These are phyloP conservation scores for Colletotrichum lentis DNA, from an alignment of 2,329 filamentous ascomycete genomes.

Conservation along the genomic window DNA sequence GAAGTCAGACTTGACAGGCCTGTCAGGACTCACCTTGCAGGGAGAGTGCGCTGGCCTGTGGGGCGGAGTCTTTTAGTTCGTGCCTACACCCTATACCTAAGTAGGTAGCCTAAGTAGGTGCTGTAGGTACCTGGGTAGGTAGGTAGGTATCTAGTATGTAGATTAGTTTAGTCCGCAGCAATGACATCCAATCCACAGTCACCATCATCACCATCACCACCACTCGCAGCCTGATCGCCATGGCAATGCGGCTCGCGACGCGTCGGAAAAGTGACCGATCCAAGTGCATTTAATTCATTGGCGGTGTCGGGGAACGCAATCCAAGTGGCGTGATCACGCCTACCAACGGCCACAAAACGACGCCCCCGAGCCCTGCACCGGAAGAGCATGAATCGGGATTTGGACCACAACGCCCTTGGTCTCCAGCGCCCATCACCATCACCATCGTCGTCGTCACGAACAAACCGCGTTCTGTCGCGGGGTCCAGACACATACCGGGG, in stretches of 20 bases:
- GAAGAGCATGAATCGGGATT: conserved; percentile 18
- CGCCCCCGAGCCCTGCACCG: conserved; percentile 9
- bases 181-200: not conserved
- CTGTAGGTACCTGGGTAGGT: too few relatives aligned
- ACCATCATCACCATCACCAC: not conserved
- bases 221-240: conserved; percentile 20
- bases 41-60: conserved; percentile 1
- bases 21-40: conserved; percentile 4
- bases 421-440: not conserved
- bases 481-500: conserved; percentile 19
- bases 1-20: conserved; percentile 10
- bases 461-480: conserved; percentile 20
- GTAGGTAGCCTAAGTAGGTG: too few relatives aligned
- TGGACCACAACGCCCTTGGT: conserved; percentile 10
- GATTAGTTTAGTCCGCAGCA: conserved; percentile 18
- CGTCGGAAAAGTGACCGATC: conserved; percentile 30
- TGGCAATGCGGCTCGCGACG: conserved; percentile 30
- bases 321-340: conserved; percentile 10
- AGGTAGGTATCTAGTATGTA: too few relatives aligned
- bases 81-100: not conserved
- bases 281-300: conserved; percentile 18
- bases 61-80: conserved; percentile 12
- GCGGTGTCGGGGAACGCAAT: not conserved
- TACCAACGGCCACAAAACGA: not conserved
- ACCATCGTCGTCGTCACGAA: not conserved